These are phyloP conservation scores for Microdochium trichocladiopsis DNA, from an alignment of 2,329 filamentous ascomycete species.

Conservation along the genomic window DNA sequence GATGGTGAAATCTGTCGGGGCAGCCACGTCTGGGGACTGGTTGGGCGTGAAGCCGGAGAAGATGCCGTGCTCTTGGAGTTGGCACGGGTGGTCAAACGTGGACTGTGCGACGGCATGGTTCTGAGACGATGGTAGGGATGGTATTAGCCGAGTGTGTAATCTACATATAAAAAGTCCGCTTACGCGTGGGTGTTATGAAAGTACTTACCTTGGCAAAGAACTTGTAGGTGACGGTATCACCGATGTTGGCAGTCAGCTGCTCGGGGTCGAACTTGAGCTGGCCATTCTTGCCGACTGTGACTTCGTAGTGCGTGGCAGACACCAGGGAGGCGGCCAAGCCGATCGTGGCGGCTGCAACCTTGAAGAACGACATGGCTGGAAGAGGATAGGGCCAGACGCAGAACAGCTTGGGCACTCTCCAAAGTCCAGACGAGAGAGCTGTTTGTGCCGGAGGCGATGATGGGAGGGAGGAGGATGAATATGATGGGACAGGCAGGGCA, in stretches of 20 bases:
- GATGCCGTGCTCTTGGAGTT: slow-evolving; percentile 25
- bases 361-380: slow-evolving; percentile 11
- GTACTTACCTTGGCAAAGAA: slow-evolving; percentile 27
- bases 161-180: too few relatives aligned
- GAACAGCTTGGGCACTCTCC: too few relatives aligned
- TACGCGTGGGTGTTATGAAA: not conserved
- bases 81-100: slow-evolving; percentile 30
- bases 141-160: too few relatives aligned
- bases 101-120: slow-evolving; percentile 34
- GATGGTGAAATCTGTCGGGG: slow-evolving; percentile 33
- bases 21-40: slow-evolving; percentile 16
- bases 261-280: slow-evolving; percentile 29
- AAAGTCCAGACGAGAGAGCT: too few relatives aligned
- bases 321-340: slow-evolving; percentile 16
- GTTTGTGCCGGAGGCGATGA: too few relatives aligned
- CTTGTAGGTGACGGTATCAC: slow-evolving; percentile 31
- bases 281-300: slow-evolving; percentile 28
- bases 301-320: slow-evolving; percentile 20
- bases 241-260: slow-evolving; percentile 21
- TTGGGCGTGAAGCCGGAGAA: slow-evolving; percentile 34
- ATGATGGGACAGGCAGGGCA: too few relatives aligned
- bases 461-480: too few relatives aligned
- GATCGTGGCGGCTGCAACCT: slow-evolving; percentile 12
- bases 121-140: too few relatives aligned
- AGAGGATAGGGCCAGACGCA: too few relatives aligned